phyloP scores from a whole-genome alignment of 805 yeast species.

The Lipomyces anomalus region DNA sequence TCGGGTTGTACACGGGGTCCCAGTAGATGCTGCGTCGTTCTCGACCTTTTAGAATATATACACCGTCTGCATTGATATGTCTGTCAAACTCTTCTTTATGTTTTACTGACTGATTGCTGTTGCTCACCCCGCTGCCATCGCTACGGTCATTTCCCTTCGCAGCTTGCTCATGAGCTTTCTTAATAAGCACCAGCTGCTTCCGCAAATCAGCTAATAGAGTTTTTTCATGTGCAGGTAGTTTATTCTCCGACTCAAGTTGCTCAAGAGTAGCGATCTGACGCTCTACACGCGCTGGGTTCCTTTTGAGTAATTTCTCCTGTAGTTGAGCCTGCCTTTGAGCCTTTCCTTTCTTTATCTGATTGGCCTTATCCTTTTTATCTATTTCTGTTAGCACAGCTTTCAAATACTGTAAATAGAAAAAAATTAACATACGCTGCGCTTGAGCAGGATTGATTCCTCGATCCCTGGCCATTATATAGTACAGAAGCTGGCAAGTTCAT shows the following conservation, averaged over 20 bases:
- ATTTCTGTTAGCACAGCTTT: not conserved
- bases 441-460: slow-evolving; percentile 21
- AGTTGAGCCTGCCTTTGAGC: slow-evolving; percentile 20
- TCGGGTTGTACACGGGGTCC: slow-evolving; percentile 24
- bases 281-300: slow-evolving; percentile 20
- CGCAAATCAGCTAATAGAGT: slow-evolving; percentile 18
- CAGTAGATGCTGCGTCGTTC: slow-evolving; percentile 24
- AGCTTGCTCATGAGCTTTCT: slow-evolving; percentile 13
- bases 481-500: not conserved
- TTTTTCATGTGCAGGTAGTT: slow-evolving; percentile 16
- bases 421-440: slow-evolving; percentile 21
- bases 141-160: not conserved
- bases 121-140: not conserved
- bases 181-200: slow-evolving; percentile 16
- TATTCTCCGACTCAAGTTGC: slow-evolving; percentile 10
- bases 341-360: slow-evolving; percentile 21
- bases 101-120: too few relatives aligned
- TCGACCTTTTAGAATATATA: slow-evolving; percentile 17
- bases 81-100: slow-evolving; percentile 7
- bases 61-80: slow-evolving; percentile 15
- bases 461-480: slow-evolving; percentile 14
- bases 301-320: slow-evolving; percentile 17
- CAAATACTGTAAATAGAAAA: not conserved
- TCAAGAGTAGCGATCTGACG: slow-evolving; percentile 17
- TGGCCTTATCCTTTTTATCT: slow-evolving; percentile 24